Percentiles rank a stretch among this genome's conserved stretches.
phyloP scores from a whole-genome alignment of 495 filamentous ascomycete genomes.

The Aspergillus campestris region DNA sequence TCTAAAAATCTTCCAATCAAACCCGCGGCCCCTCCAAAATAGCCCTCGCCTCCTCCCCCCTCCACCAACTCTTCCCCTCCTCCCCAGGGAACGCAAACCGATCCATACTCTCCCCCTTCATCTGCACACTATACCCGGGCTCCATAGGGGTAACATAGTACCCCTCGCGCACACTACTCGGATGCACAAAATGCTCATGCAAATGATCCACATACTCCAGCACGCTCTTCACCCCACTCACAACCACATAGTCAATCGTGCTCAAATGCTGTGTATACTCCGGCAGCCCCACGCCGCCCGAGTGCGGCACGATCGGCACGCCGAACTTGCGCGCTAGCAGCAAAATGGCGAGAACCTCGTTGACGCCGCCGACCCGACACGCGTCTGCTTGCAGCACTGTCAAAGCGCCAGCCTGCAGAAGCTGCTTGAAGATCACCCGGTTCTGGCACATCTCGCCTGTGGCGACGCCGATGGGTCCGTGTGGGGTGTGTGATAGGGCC shows the following conservation, averaged over 20 bases:
- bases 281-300: slow-evolving; percentile 81
- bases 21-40: slow-evolving; percentile 51
- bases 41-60: slow-evolving; percentile 54
- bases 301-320: slow-evolving; percentile 82
- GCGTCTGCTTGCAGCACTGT: slow-evolving; percentile 89
- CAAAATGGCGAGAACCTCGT: slow-evolving; percentile 87
- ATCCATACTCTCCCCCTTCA: slow-evolving; percentile 84
- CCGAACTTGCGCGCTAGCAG: slow-evolving; percentile 79
- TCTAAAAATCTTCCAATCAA: slow-evolving; percentile 12
- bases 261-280: slow-evolving; percentile 93
- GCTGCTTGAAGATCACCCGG: slow-evolving; percentile 88
- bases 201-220: slow-evolving; percentile 90
- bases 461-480: slow-evolving; percentile 70
- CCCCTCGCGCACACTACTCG: slow-evolving; percentile 69
- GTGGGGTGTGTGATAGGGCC: slow-evolving; percentile 55
- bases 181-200: slow-evolving; percentile 88
- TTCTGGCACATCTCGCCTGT: slow-evolving; percentile 98
- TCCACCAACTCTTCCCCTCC: slow-evolving; percentile 77
- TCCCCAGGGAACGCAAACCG: slow-evolving; percentile 65
- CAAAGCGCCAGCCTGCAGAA: slow-evolving; percentile 68
- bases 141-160: slow-evolving; percentile 80
- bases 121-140: slow-evolving; percentile 85
- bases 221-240: slow-evolving; percentile 70
- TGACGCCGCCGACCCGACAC: slow-evolving; percentile 84
- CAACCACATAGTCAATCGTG: slow-evolving; percentile 90